Base-by-base conservation (phyloP, 495 filamentous ascomycete genomes). In the Penicillium pancosmium region DNA sequence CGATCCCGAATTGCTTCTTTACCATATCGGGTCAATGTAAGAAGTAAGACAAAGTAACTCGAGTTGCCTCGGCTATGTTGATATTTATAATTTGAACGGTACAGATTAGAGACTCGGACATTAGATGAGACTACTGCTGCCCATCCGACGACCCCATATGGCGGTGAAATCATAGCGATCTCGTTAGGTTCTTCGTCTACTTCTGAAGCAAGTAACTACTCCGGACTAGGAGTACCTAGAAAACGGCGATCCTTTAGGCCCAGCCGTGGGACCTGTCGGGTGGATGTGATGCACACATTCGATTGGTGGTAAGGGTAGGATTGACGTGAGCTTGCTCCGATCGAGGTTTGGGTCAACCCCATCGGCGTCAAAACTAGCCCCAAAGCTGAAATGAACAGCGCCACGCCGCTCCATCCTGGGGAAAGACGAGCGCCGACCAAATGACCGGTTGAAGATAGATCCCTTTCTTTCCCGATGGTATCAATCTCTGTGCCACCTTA, bases 331-430 rank as follows among this genome's bases (percentile, higher is more conserved):
- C 46, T 27, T 13, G 46, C 46, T 27, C 46, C 46, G 41, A 48
- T 48, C 19, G 46, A 16, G 41, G 27, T 16, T 44, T 44, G 41
- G 41, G 41, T 44, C 41, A 44, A 44, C 16, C n/a, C 41, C 41
- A 16, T 44, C 41, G 41, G 41, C 41, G 41, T 44, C 41, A 44
- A 44, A 44, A n/a, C 41, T 44, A 44, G 41, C 41, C 41, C 41
- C 41, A 16, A 44, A 18, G 15, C 16, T 18, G 41, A 44, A 44
- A 44, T 44, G 41, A 44, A 44, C 16, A 44, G 16, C 16, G 41
- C 40, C 40, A 16, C 40, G 40, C 40, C 4, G 16, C 8, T 44
- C 41, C n/a, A 44, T 9, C 41, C 41, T 18, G 6, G 16, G 15
- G 16, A n/a, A 44, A 44, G 15, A 19, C 16, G 41, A 18, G 16